Conservation (phyloP, 768 basidiomycete species). For the Trametes gibbosa region DNA sequence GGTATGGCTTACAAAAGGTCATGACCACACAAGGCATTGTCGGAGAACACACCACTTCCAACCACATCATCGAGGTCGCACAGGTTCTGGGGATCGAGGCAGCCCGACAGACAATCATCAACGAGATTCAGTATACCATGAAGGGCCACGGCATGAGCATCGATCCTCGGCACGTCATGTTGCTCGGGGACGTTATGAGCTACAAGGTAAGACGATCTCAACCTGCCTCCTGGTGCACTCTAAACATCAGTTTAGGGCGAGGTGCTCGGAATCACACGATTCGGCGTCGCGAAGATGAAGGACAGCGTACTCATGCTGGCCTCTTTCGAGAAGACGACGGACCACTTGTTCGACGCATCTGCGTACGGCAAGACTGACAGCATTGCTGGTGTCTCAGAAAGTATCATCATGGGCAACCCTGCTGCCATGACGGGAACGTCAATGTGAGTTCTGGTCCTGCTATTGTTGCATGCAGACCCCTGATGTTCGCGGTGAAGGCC, state of each 20-base stretch:
- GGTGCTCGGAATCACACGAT: conserved; percentile 96
- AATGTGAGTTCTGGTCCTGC: conserved; percentile 54
- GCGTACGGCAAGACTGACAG: conserved; percentile 94
- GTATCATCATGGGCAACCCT: conserved; percentile 99
- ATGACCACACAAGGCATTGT: conserved; percentile 97
- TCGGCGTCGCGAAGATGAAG: conserved; percentile 99
- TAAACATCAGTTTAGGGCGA: conserved; percentile 66
- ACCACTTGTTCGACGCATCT: conserved; percentile 97
- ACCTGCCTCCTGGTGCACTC: not conserved
- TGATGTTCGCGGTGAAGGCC: conserved; percentile 29
- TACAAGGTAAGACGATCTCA: conserved; percentile 74
- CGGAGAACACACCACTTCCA: conserved; percentile 89
- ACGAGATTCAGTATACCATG: conserved; percentile 98
- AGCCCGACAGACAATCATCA: conserved; percentile 88
- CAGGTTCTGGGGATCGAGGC: conserved; percentile 98
- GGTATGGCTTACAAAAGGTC: conserved; percentile 93
- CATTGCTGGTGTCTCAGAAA: conserved; percentile 97
- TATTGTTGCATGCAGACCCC: not conserved
- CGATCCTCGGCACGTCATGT: conserved; percentile 97
- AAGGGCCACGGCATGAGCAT: conserved; percentile 96
- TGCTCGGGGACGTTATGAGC: conserved; percentile 97
- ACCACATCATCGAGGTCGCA: conserved; percentile 95
- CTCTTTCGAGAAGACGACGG: conserved; percentile 99
- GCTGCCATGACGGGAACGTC: conserved; percentile 94
- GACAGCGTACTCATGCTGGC: conserved; percentile 99